A percentile compares a stretch with the other conserved stretches of the same genome.
Evolutionary conservation across 139 green algal species (phyloP).

Genomic region (Penium margaritaceum): DNA sequence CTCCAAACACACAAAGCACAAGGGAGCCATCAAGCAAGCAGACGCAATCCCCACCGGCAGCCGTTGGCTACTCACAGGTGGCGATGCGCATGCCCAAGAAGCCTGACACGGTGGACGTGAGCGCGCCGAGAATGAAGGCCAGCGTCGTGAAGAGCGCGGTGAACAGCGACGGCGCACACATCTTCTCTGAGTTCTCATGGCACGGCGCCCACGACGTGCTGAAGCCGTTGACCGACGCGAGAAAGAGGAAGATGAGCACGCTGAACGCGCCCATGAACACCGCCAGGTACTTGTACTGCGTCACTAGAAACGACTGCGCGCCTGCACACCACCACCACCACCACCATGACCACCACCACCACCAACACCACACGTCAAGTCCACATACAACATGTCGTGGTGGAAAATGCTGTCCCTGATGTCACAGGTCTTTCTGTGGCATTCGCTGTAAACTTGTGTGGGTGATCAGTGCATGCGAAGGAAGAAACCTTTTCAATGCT

Average conservation of each 20-base stretch:
- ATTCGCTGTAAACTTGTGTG: too few relatives aligned
- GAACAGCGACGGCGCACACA: constrained; percentile 4
- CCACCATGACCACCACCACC: too few relatives aligned
- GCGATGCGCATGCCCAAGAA: constrained; percentile 95
- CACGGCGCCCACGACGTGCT: too few relatives aligned
- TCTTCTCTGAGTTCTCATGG: too few relatives aligned
- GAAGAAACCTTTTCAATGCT: neutral
- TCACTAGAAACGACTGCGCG: constrained; percentile 77
- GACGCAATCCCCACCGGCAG: too few relatives aligned
- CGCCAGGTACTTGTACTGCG: constrained; percentile 79
- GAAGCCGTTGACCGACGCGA: constrained; percentile 52
- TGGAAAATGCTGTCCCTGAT: too few relatives aligned
- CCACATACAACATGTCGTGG: neutral
- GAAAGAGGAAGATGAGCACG: constrained; percentile 84
- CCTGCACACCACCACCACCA: too few relatives aligned
- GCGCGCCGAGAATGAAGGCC: constrained; percentile 80
- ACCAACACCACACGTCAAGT: neutral
- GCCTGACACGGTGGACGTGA: constrained; percentile 82
- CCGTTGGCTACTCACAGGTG: constrained; percentile 54
- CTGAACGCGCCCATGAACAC: constrained; percentile 69
- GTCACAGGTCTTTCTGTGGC: too few relatives aligned
- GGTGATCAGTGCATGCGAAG: neutral
- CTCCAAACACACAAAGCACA: too few relatives aligned
- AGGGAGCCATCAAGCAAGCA: too few relatives aligned
- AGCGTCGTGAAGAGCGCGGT: constrained; percentile 69